These are phyloP conservation scores for Rhodocollybia butyracea DNA, from an alignment of 768 basidiomycete species.

Conservation along the genomic window DNA sequence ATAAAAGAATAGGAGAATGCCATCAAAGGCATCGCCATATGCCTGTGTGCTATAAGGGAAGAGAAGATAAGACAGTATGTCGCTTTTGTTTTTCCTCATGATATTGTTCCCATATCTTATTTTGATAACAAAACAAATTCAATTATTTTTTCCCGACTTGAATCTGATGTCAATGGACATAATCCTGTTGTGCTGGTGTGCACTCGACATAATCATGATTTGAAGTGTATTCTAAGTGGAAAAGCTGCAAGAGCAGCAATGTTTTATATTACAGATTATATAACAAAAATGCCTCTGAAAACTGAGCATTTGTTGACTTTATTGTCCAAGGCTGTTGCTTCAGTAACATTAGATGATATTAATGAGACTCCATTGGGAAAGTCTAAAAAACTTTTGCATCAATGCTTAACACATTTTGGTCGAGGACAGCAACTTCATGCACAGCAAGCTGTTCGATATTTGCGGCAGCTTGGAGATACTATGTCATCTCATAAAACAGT, in stretches of 20 bases:
- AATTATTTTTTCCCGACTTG: conserved; percentile 22
- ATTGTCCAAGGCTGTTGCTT: conserved; percentile 20
- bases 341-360: not conserved
- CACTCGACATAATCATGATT: conserved; percentile 31
- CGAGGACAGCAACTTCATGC: too few relatives aligned
- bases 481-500: conserved; percentile 25
- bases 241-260: conserved; percentile 30
- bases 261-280: conserved; percentile 34
- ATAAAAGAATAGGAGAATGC: conserved; percentile 8
- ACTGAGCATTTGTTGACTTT: conserved; percentile 23
- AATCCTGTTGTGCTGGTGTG: conserved; percentile 31
- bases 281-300: conserved; percentile 28
- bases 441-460: conserved; percentile 30
- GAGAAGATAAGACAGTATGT: conserved; percentile 10
- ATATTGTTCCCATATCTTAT: conserved; percentile 20
- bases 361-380: not conserved
- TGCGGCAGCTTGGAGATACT: conserved; percentile 21
- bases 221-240: conserved; percentile 31
- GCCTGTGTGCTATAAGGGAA: not conserved
- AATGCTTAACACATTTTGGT: conserved; percentile 26
- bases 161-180: conserved; percentile 26
- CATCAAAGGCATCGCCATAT: not conserved
- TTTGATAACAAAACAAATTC: conserved; percentile 30
- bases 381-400: conserved; percentile 24
- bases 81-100: conserved; percentile 32